Base-by-base conservation (phyloP, 352 stramenopile genomes). In the Globisporangium okanoganense region DNA sequence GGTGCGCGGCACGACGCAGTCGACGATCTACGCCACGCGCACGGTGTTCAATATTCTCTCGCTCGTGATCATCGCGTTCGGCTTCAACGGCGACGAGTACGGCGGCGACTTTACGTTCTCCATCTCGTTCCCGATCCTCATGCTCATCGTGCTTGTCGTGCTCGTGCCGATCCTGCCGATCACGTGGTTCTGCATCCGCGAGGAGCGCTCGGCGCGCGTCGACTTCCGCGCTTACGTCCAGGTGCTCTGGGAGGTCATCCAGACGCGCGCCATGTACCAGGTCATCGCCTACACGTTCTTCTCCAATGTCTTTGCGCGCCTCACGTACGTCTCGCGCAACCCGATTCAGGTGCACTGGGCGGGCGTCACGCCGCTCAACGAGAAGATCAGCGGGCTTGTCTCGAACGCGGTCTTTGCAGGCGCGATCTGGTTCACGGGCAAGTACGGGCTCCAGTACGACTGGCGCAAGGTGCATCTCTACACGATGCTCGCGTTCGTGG, bases 381-480 rank as follows among this genome's bases (percentile, higher is more conserved):
- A 86, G 38, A 81, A 75, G 50, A 58, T 84, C 25, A 53, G 58
- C 6, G 58, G 51, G 7, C 64, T 86, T 22, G 64, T 76, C 10
- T 68, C 24, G 16, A 79, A 70, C 18, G 58, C 44, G 12, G n/a
- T 75, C 7, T 72, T 70, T n/a, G 41, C 45, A 1, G 29, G 50
- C 1, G 65, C 73, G 1, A 70, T 88, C n/a, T 82, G 69, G 65
- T 66, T 79, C 31, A 71, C 73, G 2, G 72, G 73, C 24, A 86
- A 77, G 45, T 87, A 78, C 52, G 78, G 78, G 16, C 70, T 79
- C 13, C 66, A 89, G 18, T 85, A 73, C 66, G 75, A 86, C 62
- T 89, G 79, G 79, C 73, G 79, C 8, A 60, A 47, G 20, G 76
- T 74, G 41, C 66, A 64, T 1, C 48, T 70, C 0, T 59, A 73